phyloP scores from a whole-genome alignment of 2,329 filamentous ascomycete genomes.

The Albifimbria verrucaria region DNA sequence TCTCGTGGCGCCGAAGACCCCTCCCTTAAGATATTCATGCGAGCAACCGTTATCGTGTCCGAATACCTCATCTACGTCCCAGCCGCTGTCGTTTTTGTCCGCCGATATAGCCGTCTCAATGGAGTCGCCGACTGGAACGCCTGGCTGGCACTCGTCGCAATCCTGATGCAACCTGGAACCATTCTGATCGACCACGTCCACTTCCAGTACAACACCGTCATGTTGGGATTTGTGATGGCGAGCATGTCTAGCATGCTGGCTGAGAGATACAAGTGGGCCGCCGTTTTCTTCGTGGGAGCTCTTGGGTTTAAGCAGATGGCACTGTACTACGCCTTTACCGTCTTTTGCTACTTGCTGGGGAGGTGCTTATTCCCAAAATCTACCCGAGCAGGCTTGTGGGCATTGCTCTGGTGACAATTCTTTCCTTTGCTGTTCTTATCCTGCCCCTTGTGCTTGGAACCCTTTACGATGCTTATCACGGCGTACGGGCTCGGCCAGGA shows the following conservation, averaged over 20 bases:
- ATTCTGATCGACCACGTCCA: conserved; percentile 93
- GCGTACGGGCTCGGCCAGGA: conserved; percentile 55
- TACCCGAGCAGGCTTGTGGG: conserved; percentile 66
- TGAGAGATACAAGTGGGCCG: conserved; percentile 80
- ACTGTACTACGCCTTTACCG: conserved; percentile 88
- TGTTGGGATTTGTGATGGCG: conserved; percentile 87
- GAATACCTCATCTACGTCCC: conserved; percentile 91
- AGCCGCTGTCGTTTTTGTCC: conserved; percentile 78
- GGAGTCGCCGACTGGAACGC: conserved; percentile 78
- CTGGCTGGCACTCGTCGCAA: conserved; percentile 80
- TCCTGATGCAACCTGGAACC: conserved; percentile 86
- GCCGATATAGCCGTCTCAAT: conserved; percentile 73
- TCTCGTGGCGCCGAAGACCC: conserved; percentile 81
- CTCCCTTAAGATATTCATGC: conserved; percentile 89
- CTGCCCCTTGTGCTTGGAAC: conserved; percentile 72
- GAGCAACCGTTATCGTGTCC: conserved; percentile 83
- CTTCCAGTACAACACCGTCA: conserved; percentile 98
- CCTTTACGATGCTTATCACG: conserved; percentile 63
- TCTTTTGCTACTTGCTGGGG: conserved; percentile 89
- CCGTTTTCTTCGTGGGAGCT: conserved; percentile 88
- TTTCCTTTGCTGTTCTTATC: conserved; percentile 72
- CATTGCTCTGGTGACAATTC: conserved; percentile 70
- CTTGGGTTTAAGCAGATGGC: conserved; percentile 99
- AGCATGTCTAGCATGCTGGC: conserved; percentile 87
- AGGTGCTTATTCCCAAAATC: conserved; percentile 72